phyloP scores from a whole-genome alignment of 495 filamentous ascomycete genomes.

The Aspergillus cavernicola region DNA sequence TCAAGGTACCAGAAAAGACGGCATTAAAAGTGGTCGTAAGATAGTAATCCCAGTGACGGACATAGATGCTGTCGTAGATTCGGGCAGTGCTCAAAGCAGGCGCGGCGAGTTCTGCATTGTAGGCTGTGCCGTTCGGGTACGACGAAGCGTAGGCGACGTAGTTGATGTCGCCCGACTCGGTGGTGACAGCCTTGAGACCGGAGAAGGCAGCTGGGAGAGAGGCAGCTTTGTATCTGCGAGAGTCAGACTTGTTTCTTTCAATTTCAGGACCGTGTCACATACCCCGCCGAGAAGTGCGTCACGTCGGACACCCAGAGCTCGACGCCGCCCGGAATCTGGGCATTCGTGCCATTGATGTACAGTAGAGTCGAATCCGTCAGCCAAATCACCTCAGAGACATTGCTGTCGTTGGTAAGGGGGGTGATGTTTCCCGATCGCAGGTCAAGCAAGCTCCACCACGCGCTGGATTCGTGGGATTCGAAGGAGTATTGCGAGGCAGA shows the following conservation, averaged over 20 bases:
- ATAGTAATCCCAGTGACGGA: constrained; percentile 75
- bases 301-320: constrained; percentile 41
- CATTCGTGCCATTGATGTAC: constrained; percentile 47
- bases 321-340: constrained; percentile 37
- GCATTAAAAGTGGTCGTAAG: constrained; percentile 48
- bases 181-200: constrained; percentile 60
- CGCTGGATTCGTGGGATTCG: constrained; percentile 29
- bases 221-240: constrained; percentile 48
- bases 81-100: constrained; percentile 56
- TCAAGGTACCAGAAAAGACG: constrained; percentile 42
- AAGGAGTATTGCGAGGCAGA: constrained; percentile 45
- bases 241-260: background rate
- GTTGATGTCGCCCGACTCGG: constrained; percentile 53
- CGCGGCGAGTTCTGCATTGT: constrained; percentile 54
- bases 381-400: constrained; percentile 45
- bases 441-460: constrained; percentile 38
- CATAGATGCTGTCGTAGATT: constrained; percentile 67
- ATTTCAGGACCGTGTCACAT: background rate
- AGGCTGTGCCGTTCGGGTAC: constrained; percentile 56
- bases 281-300: constrained; percentile 26
- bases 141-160: constrained; percentile 59
- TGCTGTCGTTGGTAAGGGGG: constrained; percentile 36
- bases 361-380: constrained; percentile 39
- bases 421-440: constrained; percentile 35
- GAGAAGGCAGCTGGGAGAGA: constrained; percentile 57